Percentiles rank a stretch among this genome's conserved stretches.
These are phyloP conservation scores for Plasmodium inui DNA, from an alignment of 169 alveolate genomes.

Conservation along the genomic window DNA sequence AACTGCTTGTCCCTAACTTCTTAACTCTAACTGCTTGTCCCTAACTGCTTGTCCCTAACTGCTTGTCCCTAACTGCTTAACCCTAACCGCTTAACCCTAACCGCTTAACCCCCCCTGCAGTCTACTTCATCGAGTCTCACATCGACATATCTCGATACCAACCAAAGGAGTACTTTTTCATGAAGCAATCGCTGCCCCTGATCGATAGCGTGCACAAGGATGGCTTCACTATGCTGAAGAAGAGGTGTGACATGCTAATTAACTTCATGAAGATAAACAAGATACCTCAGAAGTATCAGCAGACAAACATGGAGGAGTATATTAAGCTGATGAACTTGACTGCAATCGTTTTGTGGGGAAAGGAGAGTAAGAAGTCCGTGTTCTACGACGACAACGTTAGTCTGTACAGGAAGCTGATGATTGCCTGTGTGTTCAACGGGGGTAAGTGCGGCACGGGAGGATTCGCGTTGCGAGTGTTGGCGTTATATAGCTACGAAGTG, in stretches of 20 bases:
- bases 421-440: slow-evolving; percentile 58
- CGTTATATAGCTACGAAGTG: not conserved
- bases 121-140: slow-evolving; percentile 45
- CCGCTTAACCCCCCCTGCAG: not conserved
- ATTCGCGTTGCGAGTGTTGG: not conserved
- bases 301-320: slow-evolving; percentile 17
- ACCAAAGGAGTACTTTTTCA: slow-evolving; percentile 34
- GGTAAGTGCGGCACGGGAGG: not conserved
- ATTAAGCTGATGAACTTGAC: slow-evolving; percentile 27
- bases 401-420: slow-evolving; percentile 39
- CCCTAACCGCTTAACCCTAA: not conserved
- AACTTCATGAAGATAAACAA: slow-evolving; percentile 26
- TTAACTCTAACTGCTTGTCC: too few species aligned
- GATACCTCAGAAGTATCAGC: not conserved
- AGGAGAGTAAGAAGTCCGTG: slow-evolving; percentile 53
- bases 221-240: slow-evolving; percentile 4
- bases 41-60: not conserved
- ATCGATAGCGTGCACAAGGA: not conserved
- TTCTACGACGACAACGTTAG: slow-evolving; percentile 40
- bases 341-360: slow-evolving; percentile 37
- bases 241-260: not conserved
- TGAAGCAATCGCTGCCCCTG: slow-evolving; percentile 37
- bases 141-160: slow-evolving; percentile 38
- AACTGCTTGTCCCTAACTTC: too few species aligned
- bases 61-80: not conserved